Base-by-base conservation (phyloP, 2,329 filamentous ascomycete genomes). In the Talaromyces sp. region DNA sequence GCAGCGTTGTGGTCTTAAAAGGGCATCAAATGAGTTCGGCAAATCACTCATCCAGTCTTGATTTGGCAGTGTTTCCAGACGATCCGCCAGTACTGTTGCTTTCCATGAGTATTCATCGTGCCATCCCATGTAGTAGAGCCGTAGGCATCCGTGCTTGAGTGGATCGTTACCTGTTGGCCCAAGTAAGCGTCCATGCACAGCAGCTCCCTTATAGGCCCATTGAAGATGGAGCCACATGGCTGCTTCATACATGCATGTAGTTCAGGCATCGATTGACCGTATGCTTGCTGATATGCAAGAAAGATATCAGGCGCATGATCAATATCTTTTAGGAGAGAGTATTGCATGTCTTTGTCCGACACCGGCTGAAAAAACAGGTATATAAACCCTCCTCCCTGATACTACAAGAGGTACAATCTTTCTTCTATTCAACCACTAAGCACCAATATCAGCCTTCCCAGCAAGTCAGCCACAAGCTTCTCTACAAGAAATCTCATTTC, bases 301-400 rank as follows among this genome's bases (percentile, higher is more conserved):
- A 43, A 52, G 7, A 19, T 3, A 54, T 22, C 19, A 7, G 27
- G 47, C 35, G 22, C 39, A 27, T 62, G 47, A 54, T 61, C 43
- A n/a, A 22, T 24, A 33, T n/a, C 22, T 19, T 14, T 41, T 35
- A 19, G 14, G 24, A 39, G 22, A 48, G 33, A 31, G 60, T 16
- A 16, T 19, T 43, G 37, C 22, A 19, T 3, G 19, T 39, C 22
- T 14, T 43, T 43, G 35, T 54, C 60, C 45, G 60, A 48, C 50
- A 48, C 52, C 50, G 52, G 31, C n/a, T 37, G 33, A 56, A 56
- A 14, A 56, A 37, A 56, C 5, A 11, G 50, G 35, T 58, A 63
- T 63, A 58, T 47, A 63, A 63, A 56, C 43, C 8, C 19, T 8
- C 19, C 31, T n/a, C 27, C 60, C 35, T 62, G 37, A n/a, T 35